Conservation (phyloP, 257 asterid genomes). For the Dorcoceras hygrometricum region DNA sequence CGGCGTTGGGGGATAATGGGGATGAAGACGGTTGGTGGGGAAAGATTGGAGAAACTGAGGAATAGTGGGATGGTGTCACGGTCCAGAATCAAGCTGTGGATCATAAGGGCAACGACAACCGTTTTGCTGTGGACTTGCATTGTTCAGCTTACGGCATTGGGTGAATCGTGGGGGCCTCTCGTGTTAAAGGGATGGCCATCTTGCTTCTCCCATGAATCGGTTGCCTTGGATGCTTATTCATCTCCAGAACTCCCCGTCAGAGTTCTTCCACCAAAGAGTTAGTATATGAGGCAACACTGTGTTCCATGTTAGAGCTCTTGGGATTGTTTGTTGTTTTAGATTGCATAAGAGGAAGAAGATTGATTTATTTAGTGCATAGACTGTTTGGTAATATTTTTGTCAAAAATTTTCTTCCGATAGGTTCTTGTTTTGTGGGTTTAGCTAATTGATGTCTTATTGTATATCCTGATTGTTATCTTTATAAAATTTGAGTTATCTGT, state of each 20-base stretch:
- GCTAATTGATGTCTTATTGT: constrained; percentile 16
- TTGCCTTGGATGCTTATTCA: constrained; percentile 56
- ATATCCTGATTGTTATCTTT: not conserved
- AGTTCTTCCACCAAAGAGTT: constrained; percentile 91
- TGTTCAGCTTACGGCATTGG: constrained; percentile 83
- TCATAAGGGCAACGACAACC: constrained; percentile 76
- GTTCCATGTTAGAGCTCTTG: not conserved
- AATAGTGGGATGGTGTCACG: constrained; percentile 62
- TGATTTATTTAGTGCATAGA: constrained; percentile 12
- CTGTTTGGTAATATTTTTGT: not conserved
- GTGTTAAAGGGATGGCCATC: constrained; percentile 93
- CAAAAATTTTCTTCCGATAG: not conserved
- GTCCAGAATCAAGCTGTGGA: constrained; percentile 92
- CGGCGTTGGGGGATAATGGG: constrained; percentile 65
- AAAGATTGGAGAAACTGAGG: constrained; percentile 69
- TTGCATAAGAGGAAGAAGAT: not conserved
- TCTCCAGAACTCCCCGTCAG: constrained; percentile 47
- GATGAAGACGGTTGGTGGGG: constrained; percentile 58
- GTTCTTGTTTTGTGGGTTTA: not conserved
- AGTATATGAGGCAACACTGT: constrained; percentile 30
- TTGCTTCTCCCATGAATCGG: constrained; percentile 69
- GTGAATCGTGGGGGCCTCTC: constrained; percentile 86
- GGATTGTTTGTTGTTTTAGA: constrained; percentile 4
- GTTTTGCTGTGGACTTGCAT: constrained; percentile 84
- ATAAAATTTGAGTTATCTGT: constrained; percentile 12